A percentile compares a stretch with the other conserved stretches of the same genome.
Evolutionary conservation across 2,329 filamentous ascomycete genomes (phyloP).

Genomic region (Gliomastix tumulicola): DNA sequence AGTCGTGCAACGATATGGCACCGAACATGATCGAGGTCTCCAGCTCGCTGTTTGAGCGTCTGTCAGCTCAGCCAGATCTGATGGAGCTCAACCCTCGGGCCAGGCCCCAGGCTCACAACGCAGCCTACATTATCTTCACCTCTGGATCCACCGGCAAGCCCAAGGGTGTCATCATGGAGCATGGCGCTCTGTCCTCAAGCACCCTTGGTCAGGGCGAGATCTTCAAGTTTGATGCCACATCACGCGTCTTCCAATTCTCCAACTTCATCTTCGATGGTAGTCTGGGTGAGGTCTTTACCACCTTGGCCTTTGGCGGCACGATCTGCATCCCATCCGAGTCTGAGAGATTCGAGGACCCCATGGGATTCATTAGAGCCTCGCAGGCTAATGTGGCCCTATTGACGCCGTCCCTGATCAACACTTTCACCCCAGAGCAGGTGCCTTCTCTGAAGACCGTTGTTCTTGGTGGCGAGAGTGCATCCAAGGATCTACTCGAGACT

Average conservation of each 20-base stretch:
- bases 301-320: constrained; percentile 10
- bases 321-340: constrained; percentile 12
- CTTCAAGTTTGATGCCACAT: constrained; percentile 31
- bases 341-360: constrained; percentile 6
- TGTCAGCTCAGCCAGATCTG: too few species aligned
- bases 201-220: constrained; percentile 27
- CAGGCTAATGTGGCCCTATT: constrained; percentile 20
- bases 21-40: background rate
- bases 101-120: constrained; percentile 5
- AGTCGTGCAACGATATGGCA: background rate
- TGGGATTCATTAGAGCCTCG: constrained; percentile 10
- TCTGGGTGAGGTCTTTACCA: constrained; percentile 18
- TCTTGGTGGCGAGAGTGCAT: constrained; percentile 7
- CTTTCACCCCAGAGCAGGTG: constrained; percentile 7
- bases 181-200: constrained; percentile 10
- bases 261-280: constrained; percentile 43
- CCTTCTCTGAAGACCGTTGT: background rate
- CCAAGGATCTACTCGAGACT: constrained; percentile 2
- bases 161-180: constrained; percentile 21
- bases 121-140: constrained; percentile 36
- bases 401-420: constrained; percentile 9
- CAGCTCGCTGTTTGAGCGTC: background rate
- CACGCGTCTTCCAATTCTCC: constrained; percentile 46
- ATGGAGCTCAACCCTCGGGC: background rate
- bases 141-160: constrained; percentile 40